Conservation (phyloP, 2,329 filamentous ascomycete genomes). For the Diaporthe batatas region DNA sequence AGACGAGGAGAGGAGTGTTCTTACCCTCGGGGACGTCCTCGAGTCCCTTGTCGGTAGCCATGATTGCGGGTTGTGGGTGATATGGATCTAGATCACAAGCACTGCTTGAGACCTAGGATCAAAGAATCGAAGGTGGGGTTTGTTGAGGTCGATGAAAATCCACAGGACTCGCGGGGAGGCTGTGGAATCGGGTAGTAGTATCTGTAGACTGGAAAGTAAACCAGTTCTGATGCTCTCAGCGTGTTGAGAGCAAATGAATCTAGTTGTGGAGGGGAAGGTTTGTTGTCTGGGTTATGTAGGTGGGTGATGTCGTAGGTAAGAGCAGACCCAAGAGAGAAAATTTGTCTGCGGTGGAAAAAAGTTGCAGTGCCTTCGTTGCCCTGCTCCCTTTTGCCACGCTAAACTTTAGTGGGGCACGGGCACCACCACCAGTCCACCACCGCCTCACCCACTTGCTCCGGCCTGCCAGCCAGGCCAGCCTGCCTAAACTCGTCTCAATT, state of each 20-base stretch:
- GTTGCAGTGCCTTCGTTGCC: conserved; percentile 35
- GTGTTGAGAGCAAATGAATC: conserved; percentile 52
- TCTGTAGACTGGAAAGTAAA: conserved; percentile 52
- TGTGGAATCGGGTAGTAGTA: conserved; percentile 45
- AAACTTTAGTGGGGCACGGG: conserved; percentile 35
- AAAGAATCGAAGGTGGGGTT: conserved; percentile 54
- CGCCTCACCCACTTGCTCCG: conserved; percentile 10
- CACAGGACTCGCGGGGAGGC: conserved; percentile 50
- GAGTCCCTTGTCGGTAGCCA: conserved; percentile 98
- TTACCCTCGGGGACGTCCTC: conserved; percentile 96
- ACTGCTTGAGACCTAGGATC: conserved; percentile 79
- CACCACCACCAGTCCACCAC: neutral
- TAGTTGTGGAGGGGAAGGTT: conserved; percentile 38
- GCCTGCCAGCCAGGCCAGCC: neutral
- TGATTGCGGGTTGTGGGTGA: conserved; percentile 79
- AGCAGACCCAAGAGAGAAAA: conserved; percentile 36
- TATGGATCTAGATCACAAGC: conserved; percentile 80
- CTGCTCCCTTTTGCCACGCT: conserved; percentile 32
- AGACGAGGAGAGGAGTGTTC: conserved; percentile 50
- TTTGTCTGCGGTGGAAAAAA: conserved; percentile 40
- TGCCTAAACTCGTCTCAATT: neutral
- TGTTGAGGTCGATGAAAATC: conserved; percentile 51
- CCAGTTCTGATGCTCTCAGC: conserved; percentile 65
- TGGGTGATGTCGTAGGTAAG: conserved; percentile 33
- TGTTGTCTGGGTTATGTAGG: conserved; percentile 38